Evolutionary conservation across 2,329 filamentous ascomycete genomes (phyloP).

Genomic region (Colletotrichum karsti): DNA sequence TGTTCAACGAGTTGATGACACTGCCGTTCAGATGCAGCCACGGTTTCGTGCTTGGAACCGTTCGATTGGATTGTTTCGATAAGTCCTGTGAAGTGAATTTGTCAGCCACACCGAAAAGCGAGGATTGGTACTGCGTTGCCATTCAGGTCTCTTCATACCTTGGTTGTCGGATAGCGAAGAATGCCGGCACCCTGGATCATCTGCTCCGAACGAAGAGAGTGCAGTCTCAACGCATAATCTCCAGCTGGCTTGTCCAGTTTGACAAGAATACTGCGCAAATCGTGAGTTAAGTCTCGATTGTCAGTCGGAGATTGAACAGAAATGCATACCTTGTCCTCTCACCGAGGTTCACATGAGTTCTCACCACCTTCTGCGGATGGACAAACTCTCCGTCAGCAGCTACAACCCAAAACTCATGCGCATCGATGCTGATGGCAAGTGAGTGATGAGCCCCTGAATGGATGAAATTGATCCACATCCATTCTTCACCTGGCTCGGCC

Average conservation of each 20-base stretch:
- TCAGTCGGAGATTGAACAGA: not conserved
- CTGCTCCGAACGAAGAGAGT: slow-evolving; percentile 8
- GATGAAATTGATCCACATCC: slow-evolving; percentile 15
- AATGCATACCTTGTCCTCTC: slow-evolving; percentile 4
- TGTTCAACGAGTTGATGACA: not conserved
- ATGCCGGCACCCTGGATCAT: slow-evolving; percentile 9
- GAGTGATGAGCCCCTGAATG: slow-evolving; percentile 15
- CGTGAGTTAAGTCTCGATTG: not conserved
- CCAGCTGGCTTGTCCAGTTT: not conserved
- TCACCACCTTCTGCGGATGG: slow-evolving; percentile 48
- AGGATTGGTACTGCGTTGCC: no score
- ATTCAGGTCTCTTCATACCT: not conserved
- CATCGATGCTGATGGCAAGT: slow-evolving; percentile 53
- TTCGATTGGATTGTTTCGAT: not conserved
- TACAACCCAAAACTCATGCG: slow-evolving; percentile 61
- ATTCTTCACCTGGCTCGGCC: not conserved
- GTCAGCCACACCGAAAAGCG: fast-evolving
- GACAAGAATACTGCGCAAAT: not conserved
- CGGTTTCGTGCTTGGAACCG: not conserved
- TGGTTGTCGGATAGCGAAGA: not conserved
- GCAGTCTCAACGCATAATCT: slow-evolving; percentile 6
- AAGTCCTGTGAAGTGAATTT: not conserved
- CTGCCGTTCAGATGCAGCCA: slow-evolving; percentile 17
- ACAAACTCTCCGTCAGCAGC: slow-evolving; percentile 64
- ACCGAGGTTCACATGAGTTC: slow-evolving; percentile 6